Percentiles rank a stretch among this genome's conserved stretches.
phyloP scores from a whole-genome alignment of 768 basidiomycete genomes.

The Termitomyces sp. region DNA sequence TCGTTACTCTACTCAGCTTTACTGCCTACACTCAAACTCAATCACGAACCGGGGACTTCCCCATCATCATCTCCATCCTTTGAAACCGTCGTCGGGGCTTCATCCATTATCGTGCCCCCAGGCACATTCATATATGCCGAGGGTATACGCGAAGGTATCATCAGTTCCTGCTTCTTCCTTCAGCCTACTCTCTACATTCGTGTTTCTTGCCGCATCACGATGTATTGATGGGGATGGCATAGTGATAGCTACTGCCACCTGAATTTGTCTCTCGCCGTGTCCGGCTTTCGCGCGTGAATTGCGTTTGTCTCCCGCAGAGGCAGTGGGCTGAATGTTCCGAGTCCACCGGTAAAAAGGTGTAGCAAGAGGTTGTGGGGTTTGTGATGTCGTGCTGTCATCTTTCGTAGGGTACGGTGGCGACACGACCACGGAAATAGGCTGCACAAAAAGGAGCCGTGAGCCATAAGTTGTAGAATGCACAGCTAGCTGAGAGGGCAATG shows the following conservation, averaged over 20 bases:
- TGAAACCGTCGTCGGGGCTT: neutral
- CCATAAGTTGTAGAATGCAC: neutral
- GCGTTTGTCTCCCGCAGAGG: neutral
- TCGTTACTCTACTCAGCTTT: neutral
- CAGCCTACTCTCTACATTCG: conserved; percentile 1
- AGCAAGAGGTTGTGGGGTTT: neutral
- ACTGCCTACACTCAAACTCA: too few species aligned
- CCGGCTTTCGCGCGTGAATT: neutral
- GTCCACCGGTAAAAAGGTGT: conserved; percentile 3
- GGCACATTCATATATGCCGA: conserved; percentile 29
- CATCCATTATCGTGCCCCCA: conserved; percentile 19
- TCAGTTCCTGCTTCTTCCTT: conserved; percentile 3
- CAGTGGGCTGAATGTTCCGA: neutral
- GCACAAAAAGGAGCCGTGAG: neutral
- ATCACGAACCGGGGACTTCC: neutral
- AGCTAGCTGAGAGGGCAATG: neutral
- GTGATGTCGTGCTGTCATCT: neutral
- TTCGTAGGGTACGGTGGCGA: neutral
- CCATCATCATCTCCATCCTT: neutral
- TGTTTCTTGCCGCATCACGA: neutral
- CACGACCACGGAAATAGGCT: conserved; percentile 15
- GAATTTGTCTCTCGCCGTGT: conserved; percentile 3
- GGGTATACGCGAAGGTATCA: conserved; percentile 22
- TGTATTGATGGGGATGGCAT: conserved; percentile 11
- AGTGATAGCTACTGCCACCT: conserved; percentile 13